Base-by-base conservation (phyloP, 768 basidiomycete genomes). In the Pulveroboletus sp. region DNA sequence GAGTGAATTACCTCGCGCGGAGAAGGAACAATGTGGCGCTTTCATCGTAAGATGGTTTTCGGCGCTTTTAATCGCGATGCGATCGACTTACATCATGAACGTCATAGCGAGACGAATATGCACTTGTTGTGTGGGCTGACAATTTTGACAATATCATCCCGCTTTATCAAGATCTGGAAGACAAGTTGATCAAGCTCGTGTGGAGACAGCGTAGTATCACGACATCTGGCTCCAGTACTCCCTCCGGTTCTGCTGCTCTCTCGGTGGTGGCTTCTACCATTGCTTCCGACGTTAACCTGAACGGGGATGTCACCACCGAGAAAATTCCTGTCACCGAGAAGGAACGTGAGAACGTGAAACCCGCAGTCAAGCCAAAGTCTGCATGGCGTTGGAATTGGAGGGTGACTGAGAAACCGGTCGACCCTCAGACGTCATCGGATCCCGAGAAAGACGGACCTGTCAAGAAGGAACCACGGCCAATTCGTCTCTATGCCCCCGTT, bases 1-100 rank as follows among this genome's bases (percentile, higher is more conserved):
- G 61, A 56, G 62, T 40, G 78, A 82, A 52, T 72, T 94, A 23
- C 79, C 85, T 10, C 77, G 78, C 38, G 89, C 91, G 4, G 88
- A 93, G 66, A 93, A 92, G 69, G 90, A 93, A 60, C 92, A 93
- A 62, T 91, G 87, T 47, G 92, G 82, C 14, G 92, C 92, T 16
- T 93, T 94, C 67, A 78, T 91, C 52, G 88, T 89, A 60, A 64
- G 86, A 71, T 26, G 32, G 14, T 43, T 20, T 27, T 5, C 6
- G n/a, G 14, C 11, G 19, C 9, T 30, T 35, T 24, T 27, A 14
- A 3, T 24, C 17, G 11, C 29, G 17, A 36, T 9, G 5, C 7
- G 17, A 1, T 24, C 5, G 6, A 36, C 44, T 32, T 36, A 39
- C 24, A 29, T 30, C 16, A 24, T 34, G 30, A 17, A 49, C 10